A percentile compares a stretch with the other conserved stretches of the same genome.
Conservation (phyloP, 2,329 filamentous ascomycete species). For the Tympanopsis confertula region DNA sequence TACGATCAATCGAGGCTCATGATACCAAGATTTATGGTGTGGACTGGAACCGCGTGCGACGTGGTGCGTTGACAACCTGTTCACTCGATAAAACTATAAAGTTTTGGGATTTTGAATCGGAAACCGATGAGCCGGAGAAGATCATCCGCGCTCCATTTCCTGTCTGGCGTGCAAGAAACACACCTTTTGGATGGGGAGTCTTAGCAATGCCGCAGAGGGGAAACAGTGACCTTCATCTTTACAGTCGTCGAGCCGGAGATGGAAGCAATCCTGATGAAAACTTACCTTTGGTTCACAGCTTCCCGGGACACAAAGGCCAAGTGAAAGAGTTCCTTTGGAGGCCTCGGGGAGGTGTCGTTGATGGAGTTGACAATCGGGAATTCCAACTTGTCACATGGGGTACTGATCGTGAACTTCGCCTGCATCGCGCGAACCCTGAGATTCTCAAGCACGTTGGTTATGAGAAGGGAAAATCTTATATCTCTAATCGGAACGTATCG, state of each 20-base stretch:
- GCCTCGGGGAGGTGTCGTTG: constrained; percentile 34
- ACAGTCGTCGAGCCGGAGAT: constrained; percentile 8
- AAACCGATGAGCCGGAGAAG: constrained; percentile 31
- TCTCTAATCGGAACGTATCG: constrained; percentile 34
- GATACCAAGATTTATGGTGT: constrained; percentile 54
- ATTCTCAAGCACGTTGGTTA: constrained; percentile 38
- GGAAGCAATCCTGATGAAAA: constrained; percentile 14
- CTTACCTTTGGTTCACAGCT: constrained; percentile 32
- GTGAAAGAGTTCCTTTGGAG: constrained; percentile 53
- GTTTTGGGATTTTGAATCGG: constrained; percentile 38
- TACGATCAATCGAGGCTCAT: constrained; percentile 49
- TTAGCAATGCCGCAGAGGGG: constrained; percentile 53
- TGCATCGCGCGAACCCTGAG: constrained; percentile 38
- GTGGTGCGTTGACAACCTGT: constrained; percentile 45
- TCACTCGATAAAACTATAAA: constrained; percentile 53
- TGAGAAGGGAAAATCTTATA: constrained; percentile 37
- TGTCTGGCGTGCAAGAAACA: constrained; percentile 51
- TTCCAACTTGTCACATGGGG: constrained; percentile 53
- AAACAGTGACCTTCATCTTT: constrained; percentile 40
- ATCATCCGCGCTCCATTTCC: constrained; percentile 46
- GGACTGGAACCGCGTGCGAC: constrained; percentile 49
- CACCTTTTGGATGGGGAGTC: constrained; percentile 51
- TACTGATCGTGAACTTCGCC: constrained; percentile 38
- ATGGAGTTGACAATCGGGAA: constrained; percentile 41
- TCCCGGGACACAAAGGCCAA: constrained; percentile 40